Evolutionary conservation across 768 basidiomycete species (phyloP).

Genomic region (Lepiota subincarnata): DNA sequence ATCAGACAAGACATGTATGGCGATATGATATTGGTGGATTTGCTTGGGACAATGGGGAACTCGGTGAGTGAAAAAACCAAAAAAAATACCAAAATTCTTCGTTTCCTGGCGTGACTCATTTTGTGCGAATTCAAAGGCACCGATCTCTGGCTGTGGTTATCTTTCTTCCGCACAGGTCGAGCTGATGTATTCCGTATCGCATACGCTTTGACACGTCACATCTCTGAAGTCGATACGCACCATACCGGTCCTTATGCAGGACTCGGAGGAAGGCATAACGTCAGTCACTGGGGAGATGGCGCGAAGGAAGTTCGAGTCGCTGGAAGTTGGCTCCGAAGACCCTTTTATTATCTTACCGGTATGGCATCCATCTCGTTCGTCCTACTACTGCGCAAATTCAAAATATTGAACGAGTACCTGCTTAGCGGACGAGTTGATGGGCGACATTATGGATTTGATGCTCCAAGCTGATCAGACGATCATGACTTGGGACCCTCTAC

Average conservation of each 20-base stretch:
- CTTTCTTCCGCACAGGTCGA: constrained; percentile 34
- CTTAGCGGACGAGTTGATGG: constrained; percentile 33
- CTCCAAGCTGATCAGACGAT: constrained; percentile 33
- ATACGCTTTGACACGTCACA: constrained; percentile 32
- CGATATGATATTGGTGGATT: constrained; percentile 34
- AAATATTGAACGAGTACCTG: not conserved
- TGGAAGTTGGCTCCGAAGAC: constrained; percentile 31
- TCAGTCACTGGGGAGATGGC: constrained; percentile 37
- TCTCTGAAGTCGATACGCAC: constrained; percentile 35
- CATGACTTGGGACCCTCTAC: constrained; percentile 35
- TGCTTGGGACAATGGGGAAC: constrained; percentile 36
- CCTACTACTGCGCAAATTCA: not conserved
- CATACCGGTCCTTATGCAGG: constrained; percentile 35
- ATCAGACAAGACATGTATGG: constrained; percentile 36
- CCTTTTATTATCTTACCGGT: constrained; percentile 35
- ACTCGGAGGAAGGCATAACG: constrained; percentile 32
- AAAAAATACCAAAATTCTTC: no score
- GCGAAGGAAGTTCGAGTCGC: constrained; percentile 34
- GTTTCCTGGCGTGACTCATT: no score
- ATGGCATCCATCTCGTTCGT: not conserved
- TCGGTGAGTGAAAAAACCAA: constrained; percentile 22
- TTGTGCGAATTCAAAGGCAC: constrained; percentile 19
- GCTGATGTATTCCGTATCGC: constrained; percentile 32
- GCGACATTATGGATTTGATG: constrained; percentile 35
- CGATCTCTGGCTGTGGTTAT: constrained; percentile 37